These are phyloP conservation scores for Crataegus laevigata DNA, from an alignment of 306 rosid genomes.

Conservation along the genomic window DNA sequence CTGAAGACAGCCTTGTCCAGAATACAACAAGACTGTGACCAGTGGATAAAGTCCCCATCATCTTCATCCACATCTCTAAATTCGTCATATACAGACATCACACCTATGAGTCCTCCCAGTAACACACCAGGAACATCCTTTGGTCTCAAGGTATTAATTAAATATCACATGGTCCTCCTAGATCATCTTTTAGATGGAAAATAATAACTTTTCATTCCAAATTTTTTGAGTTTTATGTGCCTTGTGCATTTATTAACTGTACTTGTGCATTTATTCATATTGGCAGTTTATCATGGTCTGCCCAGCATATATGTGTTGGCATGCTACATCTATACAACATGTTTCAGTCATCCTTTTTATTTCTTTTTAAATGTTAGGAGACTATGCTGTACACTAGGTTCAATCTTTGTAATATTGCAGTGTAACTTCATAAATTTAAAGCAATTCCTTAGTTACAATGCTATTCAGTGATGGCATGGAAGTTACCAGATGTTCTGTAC, in stretches of 20 bases:
- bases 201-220: neutral
- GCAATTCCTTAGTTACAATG: neutral
- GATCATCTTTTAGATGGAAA: neutral
- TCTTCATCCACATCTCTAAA: constrained; percentile 52
- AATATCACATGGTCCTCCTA: neutral
- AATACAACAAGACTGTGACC: constrained; percentile 78
- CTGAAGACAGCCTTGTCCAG: constrained; percentile 81
- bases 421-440: neutral
- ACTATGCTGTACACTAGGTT: neutral
- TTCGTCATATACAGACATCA: constrained; percentile 52
- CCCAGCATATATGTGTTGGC: neutral
- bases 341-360: neutral
- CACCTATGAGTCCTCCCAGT: constrained; percentile 59
- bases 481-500: neutral
- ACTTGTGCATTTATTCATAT: neutral
- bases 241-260: neutral
- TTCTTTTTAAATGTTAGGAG: too few relatives aligned
- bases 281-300: neutral
- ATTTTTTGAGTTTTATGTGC: neutral
- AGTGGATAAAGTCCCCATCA: constrained; percentile 57
- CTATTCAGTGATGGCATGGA: neutral
- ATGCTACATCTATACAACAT: neutral
- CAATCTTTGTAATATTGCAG: neutral
- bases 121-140: constrained; percentile 43
- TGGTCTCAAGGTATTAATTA: constrained; percentile 70